phyloP scores from a whole-genome alignment of 768 basidiomycete species.

The Cubamyces sp. region DNA sequence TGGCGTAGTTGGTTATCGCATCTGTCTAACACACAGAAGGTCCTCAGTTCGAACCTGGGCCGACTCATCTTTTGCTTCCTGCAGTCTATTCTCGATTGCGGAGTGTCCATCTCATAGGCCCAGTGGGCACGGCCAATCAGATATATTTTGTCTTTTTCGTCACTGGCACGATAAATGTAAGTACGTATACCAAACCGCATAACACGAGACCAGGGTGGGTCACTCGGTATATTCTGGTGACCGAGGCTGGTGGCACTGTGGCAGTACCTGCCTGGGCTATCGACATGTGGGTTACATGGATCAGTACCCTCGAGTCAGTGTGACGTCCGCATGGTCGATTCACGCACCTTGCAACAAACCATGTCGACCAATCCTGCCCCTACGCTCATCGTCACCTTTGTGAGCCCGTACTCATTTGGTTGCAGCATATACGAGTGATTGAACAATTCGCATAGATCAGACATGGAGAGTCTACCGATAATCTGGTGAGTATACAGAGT shows the following conservation, averaged over 20 bases:
- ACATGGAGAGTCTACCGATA: slow-evolving; percentile 81
- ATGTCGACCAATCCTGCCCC: slow-evolving; percentile 15
- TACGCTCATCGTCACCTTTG: slow-evolving; percentile 35
- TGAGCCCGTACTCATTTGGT: slow-evolving; percentile 18
- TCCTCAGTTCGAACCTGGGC: slow-evolving; percentile 73
- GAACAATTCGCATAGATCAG: slow-evolving; percentile 51
- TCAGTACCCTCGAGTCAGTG: background rate
- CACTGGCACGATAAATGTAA: background rate
- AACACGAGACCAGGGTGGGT: too few relatives aligned
- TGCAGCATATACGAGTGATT: background rate
- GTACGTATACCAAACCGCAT: too few relatives aligned
- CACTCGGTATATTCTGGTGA: too few relatives aligned
- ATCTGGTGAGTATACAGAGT: slow-evolving; percentile 52
- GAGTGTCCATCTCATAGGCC: too few relatives aligned
- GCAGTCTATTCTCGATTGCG: too few relatives aligned
- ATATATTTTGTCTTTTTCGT: background rate
- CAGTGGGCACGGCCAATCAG: too few relatives aligned
- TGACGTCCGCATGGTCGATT: background rate
- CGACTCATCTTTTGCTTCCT: slow-evolving; percentile 42
- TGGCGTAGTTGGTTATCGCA: slow-evolving; percentile 86
- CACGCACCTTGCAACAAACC: slow-evolving; percentile 1
- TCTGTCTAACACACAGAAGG: slow-evolving; percentile 85
- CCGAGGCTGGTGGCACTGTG: too few relatives aligned
- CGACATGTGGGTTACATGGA: slow-evolving; percentile 1
- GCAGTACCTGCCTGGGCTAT: too few relatives aligned